Conservation (phyloP, 2,329 filamentous ascomycete species). For the Verticillium dahliae region DNA sequence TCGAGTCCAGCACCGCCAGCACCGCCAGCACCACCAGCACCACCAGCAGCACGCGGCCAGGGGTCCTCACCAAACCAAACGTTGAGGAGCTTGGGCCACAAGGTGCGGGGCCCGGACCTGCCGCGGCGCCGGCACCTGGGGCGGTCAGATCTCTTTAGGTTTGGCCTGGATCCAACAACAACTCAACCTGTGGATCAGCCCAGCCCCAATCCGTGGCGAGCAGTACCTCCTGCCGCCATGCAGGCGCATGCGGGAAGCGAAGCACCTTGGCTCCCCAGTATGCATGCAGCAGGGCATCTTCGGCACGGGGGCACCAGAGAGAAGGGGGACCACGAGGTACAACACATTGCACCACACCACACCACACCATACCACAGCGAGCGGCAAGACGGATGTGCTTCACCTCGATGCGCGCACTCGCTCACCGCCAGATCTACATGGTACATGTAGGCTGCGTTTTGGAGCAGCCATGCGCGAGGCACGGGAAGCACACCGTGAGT, state of each 20-base stretch:
- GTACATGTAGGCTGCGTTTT: not conserved
- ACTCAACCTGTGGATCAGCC: not conserved
- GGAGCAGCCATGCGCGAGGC: not conserved
- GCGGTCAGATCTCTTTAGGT: not conserved
- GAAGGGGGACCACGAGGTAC: not conserved
- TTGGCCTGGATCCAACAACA: slow-evolving; percentile 2
- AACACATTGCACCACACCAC: not conserved
- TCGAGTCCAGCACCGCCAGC: slow-evolving; percentile 2
- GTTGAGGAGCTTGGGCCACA: slow-evolving; percentile 15
- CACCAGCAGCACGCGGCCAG: not conserved
- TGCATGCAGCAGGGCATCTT: not conserved
- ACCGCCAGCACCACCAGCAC: not conserved
- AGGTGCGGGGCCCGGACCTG: not conserved
- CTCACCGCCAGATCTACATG: not conserved
- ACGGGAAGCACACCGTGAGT: too few species aligned
- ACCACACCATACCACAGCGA: too few species aligned
- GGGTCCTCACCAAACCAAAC: slow-evolving; percentile 6
- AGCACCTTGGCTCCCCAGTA: not conserved
- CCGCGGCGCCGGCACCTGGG: slow-evolving; percentile 1
- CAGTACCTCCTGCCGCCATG: not conserved
- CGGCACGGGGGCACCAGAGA: not conserved
- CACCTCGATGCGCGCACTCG: not conserved
- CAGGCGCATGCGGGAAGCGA: not conserved
- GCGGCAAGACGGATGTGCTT: not conserved
- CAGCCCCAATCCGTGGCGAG: not conserved